Evolutionary conservation across 345 rosid genomes (phyloP).

Genomic region (Cardamine chenopodiifolia): DNA sequence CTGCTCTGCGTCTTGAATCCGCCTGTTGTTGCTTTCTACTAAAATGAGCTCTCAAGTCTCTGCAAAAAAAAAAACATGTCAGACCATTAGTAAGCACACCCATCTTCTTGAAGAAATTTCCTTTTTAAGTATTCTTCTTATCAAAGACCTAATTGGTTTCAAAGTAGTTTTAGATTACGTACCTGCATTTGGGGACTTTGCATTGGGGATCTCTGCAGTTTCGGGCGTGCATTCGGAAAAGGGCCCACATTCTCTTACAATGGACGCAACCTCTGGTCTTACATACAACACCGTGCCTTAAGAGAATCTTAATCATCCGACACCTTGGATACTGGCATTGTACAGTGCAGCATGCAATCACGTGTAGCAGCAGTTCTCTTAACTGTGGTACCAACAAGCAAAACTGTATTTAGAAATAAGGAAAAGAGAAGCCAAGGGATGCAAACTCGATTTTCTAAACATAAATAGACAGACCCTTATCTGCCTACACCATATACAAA

Average conservation of each 20-base stretch:
- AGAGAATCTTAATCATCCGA: conserved; percentile 74
- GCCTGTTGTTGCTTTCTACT: conserved; percentile 95
- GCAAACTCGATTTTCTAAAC: conserved; percentile 1
- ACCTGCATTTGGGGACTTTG: conserved; percentile 99
- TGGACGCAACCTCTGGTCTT: conserved; percentile 75
- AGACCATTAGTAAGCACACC: conserved; percentile 16
- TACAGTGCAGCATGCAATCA: conserved; percentile 64
- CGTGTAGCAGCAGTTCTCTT: conserved; percentile 87
- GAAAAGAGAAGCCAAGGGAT: conserved; percentile 25
- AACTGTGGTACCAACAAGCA: conserved; percentile 62
- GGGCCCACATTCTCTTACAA: conserved; percentile 95
- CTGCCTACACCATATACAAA: not conserved
- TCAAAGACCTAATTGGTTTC: conserved; percentile 8
- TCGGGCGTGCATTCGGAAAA: conserved; percentile 90
- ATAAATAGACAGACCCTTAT: not conserved
- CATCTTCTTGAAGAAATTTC: conserved; percentile 11
- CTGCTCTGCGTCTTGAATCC: conserved; percentile 94
- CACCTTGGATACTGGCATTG: conserved; percentile 93
- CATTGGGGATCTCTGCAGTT: conserved; percentile 94
- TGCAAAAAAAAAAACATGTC: conserved; percentile 43
- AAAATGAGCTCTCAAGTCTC: conserved; percentile 86
- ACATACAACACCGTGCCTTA: conserved; percentile 86
- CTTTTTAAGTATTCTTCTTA: not conserved
- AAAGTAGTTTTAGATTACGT: conserved; percentile 4
- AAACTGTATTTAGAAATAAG: conserved; percentile 10